Base-by-base conservation (phyloP, 106 monocot genomes). In the Alisma plantagoaquatica region DNA sequence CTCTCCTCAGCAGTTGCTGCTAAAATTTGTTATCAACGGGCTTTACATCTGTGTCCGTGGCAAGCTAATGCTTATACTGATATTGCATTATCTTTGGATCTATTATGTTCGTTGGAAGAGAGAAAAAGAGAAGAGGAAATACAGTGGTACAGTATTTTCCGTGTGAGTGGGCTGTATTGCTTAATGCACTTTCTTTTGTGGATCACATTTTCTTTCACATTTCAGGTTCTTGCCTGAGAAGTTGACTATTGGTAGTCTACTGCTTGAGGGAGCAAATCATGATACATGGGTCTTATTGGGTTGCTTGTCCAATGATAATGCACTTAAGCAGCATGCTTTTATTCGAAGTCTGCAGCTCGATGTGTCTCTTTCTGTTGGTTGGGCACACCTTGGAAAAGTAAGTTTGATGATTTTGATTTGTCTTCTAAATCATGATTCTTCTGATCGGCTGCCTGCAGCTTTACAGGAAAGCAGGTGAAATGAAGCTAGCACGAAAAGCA, bases 321-420 rank as follows among this genome's bases (percentile, higher is more conserved):
- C 70, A 48, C 54, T 90, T 57, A 84, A 82, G 62, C 98, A 98
- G 61, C 98, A 98, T 79, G 72, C 81, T 74, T 47, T 98, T 23
- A 79, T 98, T 47, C 78, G 98, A 51, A 81, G 61, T 43, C 52
- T 98, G 61, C 98, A 98, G 52, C 33, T 98, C 33, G 89, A 98
- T 70, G 51, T 61, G 46, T 90, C 98, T 66, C 71, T 72, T 30
- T 70, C 98, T 57, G 46, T 69, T 66, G 70, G 79, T 44, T 98
- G 98, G 89, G 84, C 98, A 58, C 82, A 76, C 53, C 85, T 98
- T 57, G 89, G 98, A 61, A 98, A 82, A 76, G 98, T 98, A 77
- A n/a, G n/a, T 64, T 20, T 31, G 33, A 16, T 4, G 22, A 56
- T 27, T 23, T 42, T 38, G 19, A 31, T 60, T 44, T 20, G 57